Evolutionary conservation across 164 flowering plant species (phyloP).

Genomic region (Echeveria elegans): DNA sequence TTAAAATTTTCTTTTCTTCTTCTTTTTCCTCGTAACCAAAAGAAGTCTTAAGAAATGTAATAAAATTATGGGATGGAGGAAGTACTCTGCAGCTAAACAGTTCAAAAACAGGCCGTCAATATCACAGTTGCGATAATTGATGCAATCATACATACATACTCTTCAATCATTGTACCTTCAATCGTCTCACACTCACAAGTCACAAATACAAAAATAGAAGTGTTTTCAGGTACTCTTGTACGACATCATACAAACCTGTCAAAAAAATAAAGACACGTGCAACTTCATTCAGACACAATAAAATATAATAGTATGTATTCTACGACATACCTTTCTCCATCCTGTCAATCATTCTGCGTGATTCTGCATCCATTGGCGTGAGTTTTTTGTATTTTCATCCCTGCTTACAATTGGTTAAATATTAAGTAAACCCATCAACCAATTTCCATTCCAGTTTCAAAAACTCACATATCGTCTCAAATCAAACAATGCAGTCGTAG

Average conservation of each 20-base stretch:
- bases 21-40: no score
- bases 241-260: conserved; percentile 85
- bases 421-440: background rate
- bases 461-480: background rate
- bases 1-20: no score
- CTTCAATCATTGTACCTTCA: conserved; percentile 89
- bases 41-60: no score
- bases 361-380: conserved; percentile 91
- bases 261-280: background rate
- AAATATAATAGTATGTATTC: background rate
- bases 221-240: conserved; percentile 80
- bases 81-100: background rate
- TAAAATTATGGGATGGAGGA: no score
- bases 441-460: background rate
- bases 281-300: background rate
- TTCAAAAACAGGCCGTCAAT: background rate
- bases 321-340: conserved; percentile 80
- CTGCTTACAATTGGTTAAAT: conserved; percentile 22
- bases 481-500: background rate
- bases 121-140: background rate
- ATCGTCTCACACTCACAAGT: no score
- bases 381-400: conserved; percentile 95
- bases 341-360: conserved; percentile 89
- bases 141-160: conserved; percentile 72
- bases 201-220: conserved; percentile 84